These are phyloP conservation scores for Saccharomycopsis phalli DNA, from an alignment of 1,139 yeast species.

Conservation along the genomic window DNA sequence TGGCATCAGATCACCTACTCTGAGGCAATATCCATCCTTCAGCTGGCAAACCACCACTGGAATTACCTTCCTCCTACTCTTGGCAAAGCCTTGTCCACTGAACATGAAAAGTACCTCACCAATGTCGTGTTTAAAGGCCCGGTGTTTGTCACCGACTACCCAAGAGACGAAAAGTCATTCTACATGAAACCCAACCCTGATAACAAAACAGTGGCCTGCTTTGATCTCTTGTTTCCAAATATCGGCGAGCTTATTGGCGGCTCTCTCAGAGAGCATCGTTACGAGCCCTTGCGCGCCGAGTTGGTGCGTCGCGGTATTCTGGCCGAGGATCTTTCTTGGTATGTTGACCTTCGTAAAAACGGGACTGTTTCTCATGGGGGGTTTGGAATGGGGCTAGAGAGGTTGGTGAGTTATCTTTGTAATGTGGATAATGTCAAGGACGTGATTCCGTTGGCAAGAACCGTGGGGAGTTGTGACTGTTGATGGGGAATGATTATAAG, in stretches of 20 bases:
- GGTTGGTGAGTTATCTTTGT: constrained; percentile 63
- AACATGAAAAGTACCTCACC: constrained; percentile 89
- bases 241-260: constrained; percentile 98
- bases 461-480: constrained; percentile 40
- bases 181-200: constrained; percentile 57
- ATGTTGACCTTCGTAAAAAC: constrained; percentile 57
- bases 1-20: constrained; percentile 75
- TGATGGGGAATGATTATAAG: too few relatives aligned
- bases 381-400: constrained; percentile 90
- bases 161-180: constrained; percentile 71
- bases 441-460: constrained; percentile 75
- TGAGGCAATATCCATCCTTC: constrained; percentile 56
- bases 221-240: constrained; percentile 79
- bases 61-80: constrained; percentile 36
- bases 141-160: constrained; percentile 87
- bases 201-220: constrained; percentile 73
- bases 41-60: constrained; percentile 26
- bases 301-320: constrained; percentile 50
- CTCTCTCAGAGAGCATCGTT: constrained; percentile 73
- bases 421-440: constrained; percentile 77
- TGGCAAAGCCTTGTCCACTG: constrained; percentile 74
- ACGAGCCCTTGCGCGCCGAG: constrained; percentile 37
- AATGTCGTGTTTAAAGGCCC: constrained; percentile 56
- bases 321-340: constrained; percentile 65
- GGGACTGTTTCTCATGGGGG: constrained; percentile 96